Evolutionary conservation across 176 grass and related monocot genomes (phyloP).

Genomic region (Pontederia crassipes): DNA sequence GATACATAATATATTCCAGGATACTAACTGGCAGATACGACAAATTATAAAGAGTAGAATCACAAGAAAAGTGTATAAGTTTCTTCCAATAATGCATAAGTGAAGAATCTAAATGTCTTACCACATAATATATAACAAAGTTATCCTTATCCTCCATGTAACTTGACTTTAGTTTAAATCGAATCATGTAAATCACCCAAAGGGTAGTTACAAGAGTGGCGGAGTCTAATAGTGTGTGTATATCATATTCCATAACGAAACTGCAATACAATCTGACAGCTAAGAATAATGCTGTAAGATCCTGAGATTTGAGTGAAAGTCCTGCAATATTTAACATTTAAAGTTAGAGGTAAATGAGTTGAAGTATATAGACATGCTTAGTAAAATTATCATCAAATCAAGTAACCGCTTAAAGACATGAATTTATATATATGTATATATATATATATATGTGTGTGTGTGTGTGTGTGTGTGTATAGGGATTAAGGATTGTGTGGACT

Average conservation of each 20-base stretch:
- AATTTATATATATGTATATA: no score
- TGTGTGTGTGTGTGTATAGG: no score
- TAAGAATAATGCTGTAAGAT: slow-evolving; percentile 85
- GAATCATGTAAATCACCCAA: slow-evolving; percentile 95
- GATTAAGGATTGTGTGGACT: no score
- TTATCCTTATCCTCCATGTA: slow-evolving; percentile 99
- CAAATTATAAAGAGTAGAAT: no score
- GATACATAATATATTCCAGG: no score
- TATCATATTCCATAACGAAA: slow-evolving; percentile 97
- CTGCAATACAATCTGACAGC: slow-evolving; percentile 94
- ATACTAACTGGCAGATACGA: no score
- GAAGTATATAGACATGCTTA: not conserved
- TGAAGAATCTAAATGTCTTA: slow-evolving; percentile 23
- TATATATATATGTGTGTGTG: no score
- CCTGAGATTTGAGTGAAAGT: slow-evolving; percentile 87
- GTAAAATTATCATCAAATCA: no score
- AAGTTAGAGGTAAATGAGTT: not conserved
- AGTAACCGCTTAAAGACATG: no score
- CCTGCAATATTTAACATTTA: slow-evolving; percentile 41
- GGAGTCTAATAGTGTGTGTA: slow-evolving; percentile 74
- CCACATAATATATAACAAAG: slow-evolving; percentile 83
- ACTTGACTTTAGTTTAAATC: slow-evolving; percentile 73
- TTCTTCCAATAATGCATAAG: no score
- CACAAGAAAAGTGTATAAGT: no score
- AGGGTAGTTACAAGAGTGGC: slow-evolving; percentile 80